Evolutionary conservation across 2,329 filamentous ascomycete species (phyloP), one percentile per base, ranked within the genome.

Genomic region (Whalleya microplaca): DNA sequence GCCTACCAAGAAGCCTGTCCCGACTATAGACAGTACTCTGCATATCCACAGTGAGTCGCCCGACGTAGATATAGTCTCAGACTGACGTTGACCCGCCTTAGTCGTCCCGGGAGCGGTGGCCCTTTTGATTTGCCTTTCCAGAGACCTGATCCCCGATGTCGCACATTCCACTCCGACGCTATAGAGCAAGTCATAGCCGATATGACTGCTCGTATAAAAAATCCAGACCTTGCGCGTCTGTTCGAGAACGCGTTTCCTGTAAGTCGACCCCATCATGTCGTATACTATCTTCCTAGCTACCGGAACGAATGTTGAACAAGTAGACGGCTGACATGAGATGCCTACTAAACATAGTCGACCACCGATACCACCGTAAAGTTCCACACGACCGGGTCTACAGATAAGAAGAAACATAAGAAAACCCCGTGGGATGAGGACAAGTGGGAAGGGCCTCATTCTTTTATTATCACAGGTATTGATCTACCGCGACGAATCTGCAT

Each of bases 161-260:
- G 95, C 61, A 97, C 93, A 0, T 99, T 98, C 75, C 84, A 86
- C 53, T 97, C 93, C 0, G 84, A 89, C 21, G 82, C 89, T 2
- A 96, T 98, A 45, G 95, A 99, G 73, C 82, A 90, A 68, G 90
- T 97, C 49, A 97, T 99, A 60, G 73, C 85, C 27, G 87, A 97
- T 64, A 81, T 99, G 64, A 95, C 89, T 5, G 81, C 84, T 23
- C 88, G 85, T 51, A 90, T 99, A 77, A 82, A 87, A 56, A 89
- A 98, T 68, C 88, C 89, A 16, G 95, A 98, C 66, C 84, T 99
- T 12, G 94, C 94, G 2, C 87, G 93, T 21, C 80, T 99, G 10
- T 99, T 99, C 71, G 92, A 96, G 71, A 99, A 99, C 71, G 88
- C 94, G 2, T 98, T 96, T 63, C 94, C 94, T 3, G 69, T 72